Base-by-base conservation (phyloP, 1,284 basidiomycete species). In the Flammula alnicola region DNA sequence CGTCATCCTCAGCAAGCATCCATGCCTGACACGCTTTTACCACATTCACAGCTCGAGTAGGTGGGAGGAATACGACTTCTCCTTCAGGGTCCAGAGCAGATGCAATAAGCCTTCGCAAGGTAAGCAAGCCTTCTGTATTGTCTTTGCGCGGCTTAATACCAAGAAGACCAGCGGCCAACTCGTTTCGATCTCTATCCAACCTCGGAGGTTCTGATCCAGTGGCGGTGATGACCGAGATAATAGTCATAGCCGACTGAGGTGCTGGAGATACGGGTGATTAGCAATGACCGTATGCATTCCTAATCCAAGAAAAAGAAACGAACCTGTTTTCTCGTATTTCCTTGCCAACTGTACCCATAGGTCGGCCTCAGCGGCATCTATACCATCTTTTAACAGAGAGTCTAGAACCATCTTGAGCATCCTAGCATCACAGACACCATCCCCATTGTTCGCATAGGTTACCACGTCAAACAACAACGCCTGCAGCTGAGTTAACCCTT, bases 41-140 rank as follows among this genome's bases (percentile, higher is more conserved):
- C n/a, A 96, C 78, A 65, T 96, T 96, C 35, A 99, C 83, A 0
- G 92, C 89, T 10, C 97, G 77, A 42, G 84, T 88, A 63, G 93
- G 90, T 0, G 94, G 91, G 5, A 99, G 74, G 72, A 96, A 93
- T n/a, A 88, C 77, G 1, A 91, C 75, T 7, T 91, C 86, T 0
- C 91, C 88, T 22, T 95, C 88, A 1, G 79, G 69, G 12, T 87
- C 78, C 0, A 96, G 95, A 0, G 95, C 92, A 0, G 83, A 75
- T 0, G 88, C 87, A 0, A 80, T 77, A n/a, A 98, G 77, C 9
- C 86, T 76, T 3, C 86, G 80, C 5, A 99, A 76, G 0, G 84
- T 69, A 10, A 80, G 66, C 1, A 95, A 69, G 2, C 95, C 94
- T 19, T 84, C 80, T 0, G 75, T 78, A 51, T 86, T 84, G 3